Evolutionary conservation across 331 rosid species (phyloP), one percentile per base, ranked within the genome.

Genomic region (Quercus phellos): DNA sequence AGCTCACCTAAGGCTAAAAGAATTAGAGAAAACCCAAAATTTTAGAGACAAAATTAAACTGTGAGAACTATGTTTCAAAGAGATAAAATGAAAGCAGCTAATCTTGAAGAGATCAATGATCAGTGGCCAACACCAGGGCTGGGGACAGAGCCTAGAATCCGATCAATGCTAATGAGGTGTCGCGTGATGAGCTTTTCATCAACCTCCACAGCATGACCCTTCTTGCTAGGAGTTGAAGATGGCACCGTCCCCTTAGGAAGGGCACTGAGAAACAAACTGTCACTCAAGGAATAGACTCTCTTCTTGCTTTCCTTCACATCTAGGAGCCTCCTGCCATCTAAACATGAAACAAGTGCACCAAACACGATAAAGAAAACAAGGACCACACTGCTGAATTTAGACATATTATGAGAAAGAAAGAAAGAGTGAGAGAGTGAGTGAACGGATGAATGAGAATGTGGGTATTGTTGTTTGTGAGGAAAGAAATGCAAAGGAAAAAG

Each of bases 51-150:
- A 77, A 84, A 71, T 18, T 42, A 30, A 30, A 26, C 46, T 60
- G n/a, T 24, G 22, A 6, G 21, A 81, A 74, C 77, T 19, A 64
- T 74, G 80, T 35, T n/a, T 1, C 17, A 6, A 74, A 66, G 0
- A 55, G 61, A 34, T 34, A 42, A 21, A 26, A 18, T 16, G 24
- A 34, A 4, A 63, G 56, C 14, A 17, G 0, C 35, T 26, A 11
- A 42, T 34, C 30, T 13, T 18, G 35, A 46, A 64, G 5, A 4
- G 24, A 68, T 83, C 78, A 92, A 77, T 94, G 96, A 30, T 83
- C 78, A 92, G 72, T 94, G 96, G 27, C 98, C 99, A 5, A 79
- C 87, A 10, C 99, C 97, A n/a, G 99, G 98, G 86, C 97, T 94
- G 0, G 99, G 99, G 66, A 89, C 90, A 61, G 99, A 90, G 73